These are phyloP conservation scores for Diaporthe ampelina DNA, from an alignment of 2,329 filamentous ascomycete species.

Conservation along the genomic window DNA sequence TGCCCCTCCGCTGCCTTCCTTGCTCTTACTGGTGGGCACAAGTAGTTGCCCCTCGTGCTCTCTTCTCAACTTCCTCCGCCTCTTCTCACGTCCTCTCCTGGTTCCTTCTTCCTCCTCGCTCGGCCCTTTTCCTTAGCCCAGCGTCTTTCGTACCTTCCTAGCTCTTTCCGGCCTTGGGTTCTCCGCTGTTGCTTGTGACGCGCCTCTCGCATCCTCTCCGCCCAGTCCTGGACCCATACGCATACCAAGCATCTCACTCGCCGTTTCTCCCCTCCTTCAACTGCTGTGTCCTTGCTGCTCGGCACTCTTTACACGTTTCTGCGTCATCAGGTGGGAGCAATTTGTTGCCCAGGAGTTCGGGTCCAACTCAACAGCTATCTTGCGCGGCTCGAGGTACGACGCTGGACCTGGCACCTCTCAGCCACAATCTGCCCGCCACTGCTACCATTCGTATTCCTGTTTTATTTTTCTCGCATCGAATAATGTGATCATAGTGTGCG, in stretches of 20 bases:
- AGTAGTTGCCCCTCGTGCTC: neutral
- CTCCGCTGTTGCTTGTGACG: neutral
- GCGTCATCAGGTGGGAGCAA: neutral
- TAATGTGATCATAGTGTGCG: neutral
- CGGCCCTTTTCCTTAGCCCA: neutral
- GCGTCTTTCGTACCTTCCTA: neutral
- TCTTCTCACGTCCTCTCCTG: neutral
- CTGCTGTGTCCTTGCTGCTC: too few relatives aligned
- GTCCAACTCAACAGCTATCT: neutral
- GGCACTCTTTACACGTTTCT: neutral
- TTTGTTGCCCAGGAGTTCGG: neutral
- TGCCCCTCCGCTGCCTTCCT: neutral
- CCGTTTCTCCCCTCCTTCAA: neutral
- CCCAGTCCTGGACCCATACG: neutral
- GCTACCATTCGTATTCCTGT: neutral
- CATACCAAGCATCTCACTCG: neutral
- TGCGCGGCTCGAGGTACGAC: neutral
- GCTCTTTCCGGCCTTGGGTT: neutral
- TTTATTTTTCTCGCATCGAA: neutral
- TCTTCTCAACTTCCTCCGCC: neutral
- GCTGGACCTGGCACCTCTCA: neutral
- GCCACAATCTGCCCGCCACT: neutral
- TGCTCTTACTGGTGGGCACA: neutral
- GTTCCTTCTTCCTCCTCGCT: neutral
- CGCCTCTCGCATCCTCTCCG: neutral